phyloP scores from a whole-genome alignment of 495 filamentous ascomycete genomes.

The Lophiostoma macrostomum region DNA sequence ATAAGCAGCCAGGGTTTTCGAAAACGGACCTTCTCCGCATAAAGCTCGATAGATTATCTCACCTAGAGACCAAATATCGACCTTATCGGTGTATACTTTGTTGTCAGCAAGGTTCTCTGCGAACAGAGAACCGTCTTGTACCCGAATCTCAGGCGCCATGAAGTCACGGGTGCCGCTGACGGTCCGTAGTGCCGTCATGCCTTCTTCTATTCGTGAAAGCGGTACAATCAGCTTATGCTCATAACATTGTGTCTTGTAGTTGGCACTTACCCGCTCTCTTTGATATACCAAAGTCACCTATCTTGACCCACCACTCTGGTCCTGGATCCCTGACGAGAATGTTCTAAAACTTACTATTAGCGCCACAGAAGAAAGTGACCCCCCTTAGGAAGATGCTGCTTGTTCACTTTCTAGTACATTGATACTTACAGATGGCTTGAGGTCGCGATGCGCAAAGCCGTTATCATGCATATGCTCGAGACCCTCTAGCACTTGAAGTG shows the following conservation, averaged over 20 bases:
- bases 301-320: constrained; percentile 31
- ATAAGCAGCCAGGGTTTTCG: background rate
- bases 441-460: constrained; percentile 37
- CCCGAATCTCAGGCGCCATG: constrained; percentile 34
- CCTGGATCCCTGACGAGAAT: constrained; percentile 26
- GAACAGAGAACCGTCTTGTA: constrained; percentile 24
- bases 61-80: constrained; percentile 20
- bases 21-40: constrained; percentile 2
- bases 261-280: too few relatives aligned
- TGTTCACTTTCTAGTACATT: too few relatives aligned
- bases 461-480: constrained; percentile 30
- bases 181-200: constrained; percentile 10
- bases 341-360: constrained; percentile 22
- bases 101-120: background rate
- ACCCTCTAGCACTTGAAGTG: constrained; percentile 27
- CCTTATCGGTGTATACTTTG: background rate
- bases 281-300: constrained; percentile 33
- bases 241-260: too few relatives aligned
- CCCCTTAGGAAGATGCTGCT: too few relatives aligned
- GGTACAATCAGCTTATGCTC: too few relatives aligned
- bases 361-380: too few relatives aligned
- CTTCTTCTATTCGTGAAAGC: too few relatives aligned
- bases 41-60: constrained; percentile 17
- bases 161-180: constrained; percentile 32
- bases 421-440: constrained; percentile 33